Conservation (phyloP, 495 filamentous ascomycete species). For the Penicillium cinerascens region DNA sequence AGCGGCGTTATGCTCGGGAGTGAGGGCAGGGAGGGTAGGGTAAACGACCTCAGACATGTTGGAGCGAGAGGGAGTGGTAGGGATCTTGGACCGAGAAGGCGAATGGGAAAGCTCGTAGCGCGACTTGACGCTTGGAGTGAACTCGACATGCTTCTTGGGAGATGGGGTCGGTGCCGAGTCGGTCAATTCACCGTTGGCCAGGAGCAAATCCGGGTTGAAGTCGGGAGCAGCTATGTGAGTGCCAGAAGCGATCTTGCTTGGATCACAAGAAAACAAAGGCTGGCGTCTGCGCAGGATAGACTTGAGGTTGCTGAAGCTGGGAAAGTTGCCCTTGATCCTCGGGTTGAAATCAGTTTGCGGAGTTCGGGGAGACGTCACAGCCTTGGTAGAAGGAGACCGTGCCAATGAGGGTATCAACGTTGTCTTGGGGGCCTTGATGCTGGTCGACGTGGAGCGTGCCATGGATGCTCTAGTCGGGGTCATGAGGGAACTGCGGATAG, state of each 20-base stretch:
- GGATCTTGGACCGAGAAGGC: conserved; percentile 45
- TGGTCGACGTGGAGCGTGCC: conserved; percentile 53
- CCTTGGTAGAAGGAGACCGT: conserved; percentile 45
- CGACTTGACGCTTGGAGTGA: conserved; percentile 52
- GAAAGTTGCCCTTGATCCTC: conserved; percentile 39
- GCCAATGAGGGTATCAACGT: conserved; percentile 53
- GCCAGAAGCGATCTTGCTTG: conserved; percentile 56
- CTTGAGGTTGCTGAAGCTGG: conserved; percentile 47
- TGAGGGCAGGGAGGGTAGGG: conserved; percentile 40
- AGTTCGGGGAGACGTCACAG: conserved; percentile 41
- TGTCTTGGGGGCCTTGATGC: conserved; percentile 53
- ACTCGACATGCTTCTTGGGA: conserved; percentile 59
- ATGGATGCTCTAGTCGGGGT: conserved; percentile 81
- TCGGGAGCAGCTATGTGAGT: conserved; percentile 53
- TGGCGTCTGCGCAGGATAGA: conserved; percentile 60
- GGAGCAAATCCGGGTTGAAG: conserved; percentile 42
- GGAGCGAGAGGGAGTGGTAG: conserved; percentile 23
- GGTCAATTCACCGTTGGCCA: conserved; percentile 29
- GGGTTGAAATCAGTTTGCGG: conserved; percentile 47
- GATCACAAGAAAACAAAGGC: conserved; percentile 60
- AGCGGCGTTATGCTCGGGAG: conserved; percentile 29
- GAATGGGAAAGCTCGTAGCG: conserved; percentile 37
- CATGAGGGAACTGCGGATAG: conserved; percentile 52
- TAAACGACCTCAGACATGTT: conserved; percentile 37
- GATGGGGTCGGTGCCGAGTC: conserved; percentile 39